phyloP scores from a whole-genome alignment of 345 rosid genomes.

The Heritiera littoralis region DNA sequence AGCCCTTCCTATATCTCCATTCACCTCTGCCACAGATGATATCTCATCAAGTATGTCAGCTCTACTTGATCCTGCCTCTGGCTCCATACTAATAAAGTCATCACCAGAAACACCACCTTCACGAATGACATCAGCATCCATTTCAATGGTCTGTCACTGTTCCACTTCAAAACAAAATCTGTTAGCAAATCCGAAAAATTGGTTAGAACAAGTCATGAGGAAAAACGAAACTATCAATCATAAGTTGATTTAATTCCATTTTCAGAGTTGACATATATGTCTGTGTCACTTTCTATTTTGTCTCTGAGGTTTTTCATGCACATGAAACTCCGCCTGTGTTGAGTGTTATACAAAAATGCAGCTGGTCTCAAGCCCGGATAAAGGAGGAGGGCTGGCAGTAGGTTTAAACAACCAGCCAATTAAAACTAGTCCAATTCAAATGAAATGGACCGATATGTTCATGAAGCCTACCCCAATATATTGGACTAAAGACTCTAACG shows the following conservation, averaged over 20 bases:
- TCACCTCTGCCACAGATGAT: conserved; percentile 48
- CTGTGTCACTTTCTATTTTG: not conserved
- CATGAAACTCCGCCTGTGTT: too few species aligned
- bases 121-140: conserved; percentile 47
- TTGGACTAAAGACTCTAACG: too few species aligned
- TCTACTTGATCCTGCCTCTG: conserved; percentile 53
- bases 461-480: too few species aligned
- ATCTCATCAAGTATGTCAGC: conserved; percentile 43
- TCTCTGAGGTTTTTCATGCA: not conserved
- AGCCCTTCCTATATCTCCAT: conserved; percentile 40
- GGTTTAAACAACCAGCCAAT: too few species aligned
- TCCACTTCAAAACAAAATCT: conserved; percentile 9
- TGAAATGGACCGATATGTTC: too few species aligned
- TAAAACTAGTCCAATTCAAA: too few species aligned
- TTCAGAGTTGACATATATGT: not conserved
- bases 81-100: conserved; percentile 48
- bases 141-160: conserved; percentile 23
- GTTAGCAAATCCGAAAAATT: not conserved
- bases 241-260: not conserved
- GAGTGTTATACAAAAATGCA: too few species aligned
- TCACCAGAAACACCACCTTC: conserved; percentile 41
- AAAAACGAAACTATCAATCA: not conserved
- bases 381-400: too few species aligned
- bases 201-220: not conserved
- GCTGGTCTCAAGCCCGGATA: too few species aligned